Conservation (phyloP, 1,284 basidiomycete species). For the Ustilago shanxiensis region DNA sequence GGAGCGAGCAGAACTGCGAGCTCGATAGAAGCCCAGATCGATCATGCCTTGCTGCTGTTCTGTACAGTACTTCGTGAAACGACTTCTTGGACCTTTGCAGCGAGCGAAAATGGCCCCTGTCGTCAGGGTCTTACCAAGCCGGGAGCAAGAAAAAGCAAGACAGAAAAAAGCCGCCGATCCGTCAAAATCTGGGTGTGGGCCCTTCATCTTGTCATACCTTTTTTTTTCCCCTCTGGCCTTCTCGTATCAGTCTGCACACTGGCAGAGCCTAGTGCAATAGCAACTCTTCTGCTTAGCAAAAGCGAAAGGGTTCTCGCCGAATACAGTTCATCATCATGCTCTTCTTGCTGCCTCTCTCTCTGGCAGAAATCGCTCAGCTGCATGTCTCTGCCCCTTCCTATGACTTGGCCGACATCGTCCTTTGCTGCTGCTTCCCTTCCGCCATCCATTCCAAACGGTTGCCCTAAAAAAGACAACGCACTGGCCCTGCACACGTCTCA, state of each 20-base stretch:
- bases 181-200: slow-evolving; percentile 25
- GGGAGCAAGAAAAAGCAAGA: not conserved
- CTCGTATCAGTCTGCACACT: not conserved
- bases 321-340: not conserved
- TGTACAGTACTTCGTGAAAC: no score
- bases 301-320: not conserved
- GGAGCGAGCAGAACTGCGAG: no score
- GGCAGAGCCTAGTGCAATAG: not conserved
- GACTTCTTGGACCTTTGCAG: no score
- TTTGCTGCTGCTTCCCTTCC: not conserved
- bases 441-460: not conserved
- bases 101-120: no score
- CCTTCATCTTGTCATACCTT: not conserved
- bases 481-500: no score
- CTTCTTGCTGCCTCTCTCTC: not conserved
- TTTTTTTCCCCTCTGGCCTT: not conserved
- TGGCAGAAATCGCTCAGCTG: not conserved
- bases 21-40: no score
- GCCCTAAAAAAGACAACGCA: not conserved
- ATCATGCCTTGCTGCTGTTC: no score
- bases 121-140: slow-evolving; percentile 24
- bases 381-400: not conserved
- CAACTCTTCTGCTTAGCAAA: slow-evolving; percentile 21
- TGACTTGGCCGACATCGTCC: not conserved
- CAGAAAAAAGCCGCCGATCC: slow-evolving; percentile 28